A percentile compares a stretch with the other conserved stretches of the same genome.
These are phyloP conservation scores for Pseudopithomyces chartarum DNA, from an alignment of 2,329 filamentous ascomycete species.

Conservation along the genomic window DNA sequence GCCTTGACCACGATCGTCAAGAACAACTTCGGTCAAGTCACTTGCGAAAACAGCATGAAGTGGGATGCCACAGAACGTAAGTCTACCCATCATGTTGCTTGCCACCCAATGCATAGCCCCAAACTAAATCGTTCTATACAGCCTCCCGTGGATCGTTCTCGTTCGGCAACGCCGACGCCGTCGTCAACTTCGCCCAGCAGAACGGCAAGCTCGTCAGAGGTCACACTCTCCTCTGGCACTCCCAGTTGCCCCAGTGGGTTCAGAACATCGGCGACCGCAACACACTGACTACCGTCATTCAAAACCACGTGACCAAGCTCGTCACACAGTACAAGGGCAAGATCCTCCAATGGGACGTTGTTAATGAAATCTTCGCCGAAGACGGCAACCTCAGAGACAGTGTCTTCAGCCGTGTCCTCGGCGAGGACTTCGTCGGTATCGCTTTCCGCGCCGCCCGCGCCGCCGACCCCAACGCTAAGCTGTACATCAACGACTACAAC, in stretches of 20 bases:
- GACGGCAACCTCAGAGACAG: conserved; percentile 63
- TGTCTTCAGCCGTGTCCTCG: conserved; percentile 71
- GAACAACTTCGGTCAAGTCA: conserved; percentile 67
- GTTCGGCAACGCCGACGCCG: conserved; percentile 61
- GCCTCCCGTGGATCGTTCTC: conserved; percentile 50
- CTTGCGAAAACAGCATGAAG: conserved; percentile 71
- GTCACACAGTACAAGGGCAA: conserved; percentile 67
- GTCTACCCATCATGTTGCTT: conserved; percentile 35
- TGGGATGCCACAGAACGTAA: conserved; percentile 64
- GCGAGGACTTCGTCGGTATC: conserved; percentile 71
- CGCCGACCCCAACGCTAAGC: conserved; percentile 69
- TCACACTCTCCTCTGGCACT: conserved; percentile 69
- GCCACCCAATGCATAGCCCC: too few species aligned
- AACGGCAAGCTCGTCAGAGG: conserved; percentile 66
- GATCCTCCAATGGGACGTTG: conserved; percentile 54
- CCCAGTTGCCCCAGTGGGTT: conserved; percentile 61
- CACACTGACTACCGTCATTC: conserved; percentile 60
- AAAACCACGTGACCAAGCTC: conserved; percentile 64
- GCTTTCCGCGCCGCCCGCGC: conserved; percentile 71
- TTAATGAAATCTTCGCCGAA: conserved; percentile 67
- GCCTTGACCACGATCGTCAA: conserved; percentile 63
- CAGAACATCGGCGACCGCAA: conserved; percentile 57
- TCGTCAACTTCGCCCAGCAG: conserved; percentile 63
- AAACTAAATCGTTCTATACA: too few species aligned
- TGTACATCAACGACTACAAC: conserved; percentile 76